Evolutionary conservation across 2,329 filamentous ascomycete species (phyloP), one percentile per base, ranked within the genome.

Genomic region (Talaromyces sp.): DNA sequence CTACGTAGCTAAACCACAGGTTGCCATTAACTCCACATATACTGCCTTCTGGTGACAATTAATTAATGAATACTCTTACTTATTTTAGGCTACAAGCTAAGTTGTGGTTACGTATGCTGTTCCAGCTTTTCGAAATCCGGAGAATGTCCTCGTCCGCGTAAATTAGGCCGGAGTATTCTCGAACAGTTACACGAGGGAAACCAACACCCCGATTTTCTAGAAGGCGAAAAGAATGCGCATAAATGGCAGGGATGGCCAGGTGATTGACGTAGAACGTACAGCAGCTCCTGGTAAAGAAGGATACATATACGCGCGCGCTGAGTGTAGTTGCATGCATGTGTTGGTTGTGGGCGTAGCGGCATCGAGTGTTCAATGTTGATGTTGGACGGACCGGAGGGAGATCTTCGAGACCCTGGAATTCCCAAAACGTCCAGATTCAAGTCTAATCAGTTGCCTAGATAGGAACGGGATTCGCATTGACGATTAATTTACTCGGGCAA

Each of bases 221-320:
- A 59, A 59, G 56, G 36, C 27, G 4, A 13, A 43, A 43, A 58
- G 56, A 45, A 59, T 59, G 36, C 56, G 54, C 38, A 22, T 10
- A 22, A 45, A 59, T 31, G 56, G 36, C 27, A 31, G 31, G 25
- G 56, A 43, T 59, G 27, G n/a, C 56, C 22, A 59, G 22, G 22
- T 45, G 38, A 45, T 29, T 45, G 38, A 45, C 22, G 56, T 58
- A 45, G 27, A 19, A 29, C 5, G 22, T 59, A 59, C 22, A 27
- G 38, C 19, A 17, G 36, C 19, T 7, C 22, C 34, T 59, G 56
- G 22, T 27, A 10, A 27, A n/a, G 2, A 25, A 40, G 22, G 43
- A 27, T 58, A 40, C 13, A 25, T 59, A 58, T 58, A 38, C 34
- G 27, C 56, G 25, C 38, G 36, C 38, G 56, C 31, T 43, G 47